Percentiles rank a stretch among this genome's conserved stretches.
Evolutionary conservation across 108 stramenopile species (phyloP).

Genomic region (Chaetoceros muelleri): DNA sequence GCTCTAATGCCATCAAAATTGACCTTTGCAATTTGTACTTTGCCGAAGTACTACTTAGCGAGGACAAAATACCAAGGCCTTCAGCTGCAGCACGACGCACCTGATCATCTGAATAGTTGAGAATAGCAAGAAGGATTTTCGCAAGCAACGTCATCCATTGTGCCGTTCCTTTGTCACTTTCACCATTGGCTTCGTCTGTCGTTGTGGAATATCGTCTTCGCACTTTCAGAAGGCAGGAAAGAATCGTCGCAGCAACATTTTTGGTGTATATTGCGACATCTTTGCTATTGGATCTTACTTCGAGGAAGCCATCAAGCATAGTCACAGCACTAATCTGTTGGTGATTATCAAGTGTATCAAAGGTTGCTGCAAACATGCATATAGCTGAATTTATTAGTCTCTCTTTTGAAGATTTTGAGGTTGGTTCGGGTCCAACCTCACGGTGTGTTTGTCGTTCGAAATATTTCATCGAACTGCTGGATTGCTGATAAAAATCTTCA

Average conservation of each 20-base stretch:
- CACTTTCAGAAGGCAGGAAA: conserved; percentile 10
- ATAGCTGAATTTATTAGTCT: conserved; percentile 74
- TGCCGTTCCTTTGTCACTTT: no score
- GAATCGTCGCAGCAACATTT: conserved; percentile 1
- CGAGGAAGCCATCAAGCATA: conserved; percentile 45
- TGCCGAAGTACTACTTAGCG: conserved; percentile 43
- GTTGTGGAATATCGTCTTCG: neutral
- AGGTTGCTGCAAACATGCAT: conserved; percentile 78
- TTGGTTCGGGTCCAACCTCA: conserved; percentile 48
- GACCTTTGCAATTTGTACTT: conserved; percentile 70
- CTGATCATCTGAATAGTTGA: conserved; percentile 40
- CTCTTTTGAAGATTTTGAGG: conserved; percentile 53
- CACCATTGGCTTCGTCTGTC: conserved; percentile 8
- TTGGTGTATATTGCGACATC: conserved; percentile 12
- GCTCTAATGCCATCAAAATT: conserved; percentile 64
- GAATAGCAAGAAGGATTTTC: conserved; percentile 46
- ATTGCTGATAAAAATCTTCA: conserved; percentile 8
- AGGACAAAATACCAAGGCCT: conserved; percentile 62
- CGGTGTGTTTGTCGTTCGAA: conserved; percentile 5
- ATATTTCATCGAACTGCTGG: neutral
- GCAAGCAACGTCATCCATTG: conserved; percentile 82
- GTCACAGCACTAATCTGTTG: conserved; percentile 62
- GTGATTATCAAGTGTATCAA: conserved; percentile 66
- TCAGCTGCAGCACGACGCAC: conserved; percentile 74
- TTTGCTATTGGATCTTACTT: conserved; percentile 12